Evolutionary conservation across 2,329 filamentous ascomycete genomes (phyloP), one percentile per base, ranked within the genome.

Genomic region (Aspergillus neoniger): DNA sequence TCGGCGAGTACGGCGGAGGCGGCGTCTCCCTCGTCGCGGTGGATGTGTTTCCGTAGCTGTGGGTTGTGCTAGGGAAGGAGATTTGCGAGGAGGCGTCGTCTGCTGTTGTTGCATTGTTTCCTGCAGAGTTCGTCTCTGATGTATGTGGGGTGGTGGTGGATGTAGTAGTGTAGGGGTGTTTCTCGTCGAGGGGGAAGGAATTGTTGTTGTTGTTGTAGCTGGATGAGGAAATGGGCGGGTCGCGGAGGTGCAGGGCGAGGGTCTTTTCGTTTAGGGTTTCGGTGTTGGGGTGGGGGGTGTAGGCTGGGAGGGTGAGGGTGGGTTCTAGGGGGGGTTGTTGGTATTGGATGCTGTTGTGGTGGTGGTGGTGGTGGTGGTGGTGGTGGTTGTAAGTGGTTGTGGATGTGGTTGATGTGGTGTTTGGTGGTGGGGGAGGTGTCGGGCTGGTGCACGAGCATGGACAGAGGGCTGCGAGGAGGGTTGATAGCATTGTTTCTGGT

Each of bases 41-140:
- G 0, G 77, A 79, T 3, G 77, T 79, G 59, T 79, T 78, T 6
- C 77, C 77, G 63, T 77, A 78, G 55, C 76, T 79, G 4, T n/a
- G 47, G 32, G 28, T 52, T n/a, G 53, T 55, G 63, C 77, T 79
- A 2, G 76, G 76, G 55, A 77, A 76, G 9, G 77, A 79, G 53
- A 77, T 68, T 10, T 74, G 71, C 4, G 77, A 79, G 19, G 77
- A 78, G 41, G 67, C 71, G 61, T 79, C 77, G 3, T 44, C 41
- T 17, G 41, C n/a, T 21, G 75, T 75, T 0, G 73, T 69, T 32
- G 70, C 64, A 8, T 28, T 28, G 0, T 19, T 19, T 19, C 19
- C 19, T 19, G 19, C 19, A 19, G 19, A 19, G 19, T 19, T 19
- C 19, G 19, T 19, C 19, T 19, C 19, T 19, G 19, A 19, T 19